Percentiles rank a stretch among this genome's conserved stretches.
Conservation (phyloP, 495 filamentous ascomycete species). For the Aspergillus carlsbadensis region DNA sequence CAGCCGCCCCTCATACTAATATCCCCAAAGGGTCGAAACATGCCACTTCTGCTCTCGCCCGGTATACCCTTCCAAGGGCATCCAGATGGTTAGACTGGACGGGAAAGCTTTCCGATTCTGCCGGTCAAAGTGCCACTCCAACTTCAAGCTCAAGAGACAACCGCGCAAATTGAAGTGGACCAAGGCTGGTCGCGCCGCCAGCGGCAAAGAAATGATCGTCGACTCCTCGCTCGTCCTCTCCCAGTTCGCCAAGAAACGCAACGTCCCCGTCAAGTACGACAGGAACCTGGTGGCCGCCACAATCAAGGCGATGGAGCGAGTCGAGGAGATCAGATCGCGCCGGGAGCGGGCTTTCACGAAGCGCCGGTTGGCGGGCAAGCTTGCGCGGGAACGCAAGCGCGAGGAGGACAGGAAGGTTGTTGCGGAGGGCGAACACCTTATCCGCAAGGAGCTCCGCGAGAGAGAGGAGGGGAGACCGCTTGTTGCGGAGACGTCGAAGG, state of each 20-base stretch:
- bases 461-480: constrained; percentile 44
- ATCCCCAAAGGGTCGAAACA: constrained; percentile 65
- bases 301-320: constrained; percentile 85
- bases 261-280: constrained; percentile 93
- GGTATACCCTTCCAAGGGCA: constrained; percentile 85
- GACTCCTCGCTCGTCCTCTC: constrained; percentile 90
- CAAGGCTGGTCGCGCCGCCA: constrained; percentile 68
- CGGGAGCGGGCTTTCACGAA: constrained; percentile 91
- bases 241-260: constrained; percentile 86
- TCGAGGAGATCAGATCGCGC: constrained; percentile 78
- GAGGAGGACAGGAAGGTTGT: constrained; percentile 83
- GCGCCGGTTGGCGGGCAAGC: constrained; percentile 86
- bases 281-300: constrained; percentile 84
- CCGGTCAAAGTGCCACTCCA: constrained; percentile 90
- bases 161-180: constrained; percentile 87
- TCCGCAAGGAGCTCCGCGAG: constrained; percentile 49
- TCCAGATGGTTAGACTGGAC: constrained; percentile 67
- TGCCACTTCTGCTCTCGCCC: constrained; percentile 87
- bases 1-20: not conserved
- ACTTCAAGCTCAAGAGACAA: constrained; percentile 98
- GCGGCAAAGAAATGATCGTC: constrained; percentile 89
- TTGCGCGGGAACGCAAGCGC: constrained; percentile 65
- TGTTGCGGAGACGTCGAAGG: constrained; percentile 26
- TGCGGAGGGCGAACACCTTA: constrained; percentile 84
- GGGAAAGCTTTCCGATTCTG: constrained; percentile 55